Conservation (phyloP, 495 filamentous ascomycete species). For the Aspergillus asperescens region DNA sequence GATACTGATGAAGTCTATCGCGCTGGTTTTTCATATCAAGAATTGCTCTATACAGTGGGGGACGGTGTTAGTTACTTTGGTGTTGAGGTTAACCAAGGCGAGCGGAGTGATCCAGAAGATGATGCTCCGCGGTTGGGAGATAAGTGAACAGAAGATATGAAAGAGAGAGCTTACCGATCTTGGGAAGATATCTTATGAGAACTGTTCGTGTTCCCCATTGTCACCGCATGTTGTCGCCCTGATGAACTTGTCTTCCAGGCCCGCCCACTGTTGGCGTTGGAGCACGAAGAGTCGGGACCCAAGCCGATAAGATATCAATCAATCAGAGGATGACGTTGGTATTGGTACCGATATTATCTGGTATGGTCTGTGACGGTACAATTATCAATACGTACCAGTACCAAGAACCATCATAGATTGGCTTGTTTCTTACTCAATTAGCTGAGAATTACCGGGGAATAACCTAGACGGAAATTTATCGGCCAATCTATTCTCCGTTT, state of each 20-base stretch:
- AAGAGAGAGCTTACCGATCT: slow-evolving; percentile 50
- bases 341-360: not conserved
- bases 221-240: slow-evolving; percentile 32
- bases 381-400: too few relatives aligned
- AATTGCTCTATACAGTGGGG: slow-evolving; percentile 59
- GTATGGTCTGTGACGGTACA: too few relatives aligned
- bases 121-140: not conserved
- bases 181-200: slow-evolving; percentile 66
- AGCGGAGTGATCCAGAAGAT: not conserved
- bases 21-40: slow-evolving; percentile 96
- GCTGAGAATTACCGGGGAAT: slow-evolving; percentile 2
- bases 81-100: not conserved
- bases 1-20: slow-evolving; percentile 93
- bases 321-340: not conserved
- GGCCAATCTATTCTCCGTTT: slow-evolving; percentile 22
- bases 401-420: too few relatives aligned
- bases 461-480: not conserved
- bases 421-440: too few relatives aligned
- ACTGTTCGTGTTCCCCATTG: slow-evolving; percentile 63
- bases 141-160: not conserved
- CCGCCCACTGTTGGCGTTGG: not conserved
- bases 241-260: not conserved
- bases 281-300: not conserved
- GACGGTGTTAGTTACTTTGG: slow-evolving; percentile 2
- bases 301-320: slow-evolving; percentile 1